Evolutionary conservation across 371 early-diverging fungal species (phyloP), one percentile per base, ranked within the genome.

Genomic region (Syncephalastrum sp.): DNA sequence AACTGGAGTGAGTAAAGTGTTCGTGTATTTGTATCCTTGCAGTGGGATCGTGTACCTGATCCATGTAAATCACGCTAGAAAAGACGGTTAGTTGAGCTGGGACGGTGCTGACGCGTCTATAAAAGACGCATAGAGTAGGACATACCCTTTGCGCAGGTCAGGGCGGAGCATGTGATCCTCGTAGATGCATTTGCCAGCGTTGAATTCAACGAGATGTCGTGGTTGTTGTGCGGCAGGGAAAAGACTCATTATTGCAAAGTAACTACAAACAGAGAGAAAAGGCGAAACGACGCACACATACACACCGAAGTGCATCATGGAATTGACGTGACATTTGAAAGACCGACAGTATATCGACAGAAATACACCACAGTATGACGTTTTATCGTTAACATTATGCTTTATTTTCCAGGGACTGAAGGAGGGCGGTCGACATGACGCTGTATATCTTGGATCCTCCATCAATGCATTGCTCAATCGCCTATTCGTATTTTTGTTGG

Each of bases 381-480:
- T 33, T 33, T 10, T 4, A 21, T 21, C 21, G 21, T 21, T 21
- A 3, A 50, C 2, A n/a, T 42, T 58, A 58, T 58, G 59, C 43
- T 57, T 49, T 50, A 52, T 50, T 58, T 50, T 69, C 54, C 48
- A 76, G 54, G 4, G 79, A 79, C 56, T 72, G 65, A 42, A 75
- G 61, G 47, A 79, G 64, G n/a, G 76, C 70, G 29, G 72, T 65
- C 7, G 76, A 71, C 83, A 92, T 89, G 41, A 93, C 89, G 29
- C 84, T 82, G 60, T 90, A 88, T 41, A 94, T 85, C 65, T 94
- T 90, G 19, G 90, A 82, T 63, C 91, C 87, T 2, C 89, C 85
- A 69, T 93, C 92, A 14, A 90, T 81, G 54, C 94, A 91, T n/a
- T 87, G 75, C 60, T 91, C 89, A 42, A 92, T 72, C 6, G 90